phyloP scores from a whole-genome alignment of 495 filamentous ascomycete genomes.

The Annulohypoxylon stygium region DNA sequence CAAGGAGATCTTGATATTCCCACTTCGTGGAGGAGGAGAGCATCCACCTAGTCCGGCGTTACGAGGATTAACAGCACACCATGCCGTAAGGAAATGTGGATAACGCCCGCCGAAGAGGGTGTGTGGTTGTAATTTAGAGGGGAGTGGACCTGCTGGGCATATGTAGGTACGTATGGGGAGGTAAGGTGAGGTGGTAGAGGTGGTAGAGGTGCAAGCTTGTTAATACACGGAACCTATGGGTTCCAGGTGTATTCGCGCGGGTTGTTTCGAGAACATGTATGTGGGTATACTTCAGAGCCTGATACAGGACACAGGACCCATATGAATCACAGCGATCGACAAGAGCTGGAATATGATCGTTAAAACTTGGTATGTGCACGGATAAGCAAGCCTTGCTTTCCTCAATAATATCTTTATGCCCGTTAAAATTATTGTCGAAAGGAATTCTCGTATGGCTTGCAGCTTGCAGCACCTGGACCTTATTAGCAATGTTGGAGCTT shows the following conservation, averaged over 20 bases:
- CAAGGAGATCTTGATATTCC: slow-evolving; percentile 45
- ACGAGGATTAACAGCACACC: slow-evolving; percentile 43
- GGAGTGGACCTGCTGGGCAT: slow-evolving; percentile 33
- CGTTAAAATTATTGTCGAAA: slow-evolving; percentile 13
- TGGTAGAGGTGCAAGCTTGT: slow-evolving; percentile 16
- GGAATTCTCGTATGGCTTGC: slow-evolving; percentile 24
- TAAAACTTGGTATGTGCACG: neutral
- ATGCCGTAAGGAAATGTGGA: slow-evolving; percentile 37
- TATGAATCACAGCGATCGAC: slow-evolving; percentile 41
- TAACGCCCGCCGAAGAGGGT: slow-evolving; percentile 36
- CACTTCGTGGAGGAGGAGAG: slow-evolving; percentile 34
- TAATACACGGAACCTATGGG: slow-evolving; percentile 31
- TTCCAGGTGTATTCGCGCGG: slow-evolving; percentile 34
- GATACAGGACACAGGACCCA: slow-evolving; percentile 39
- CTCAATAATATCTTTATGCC: slow-evolving; percentile 22
- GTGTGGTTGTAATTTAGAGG: slow-evolving; percentile 45
- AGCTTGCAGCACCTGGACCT: slow-evolving; percentile 29
- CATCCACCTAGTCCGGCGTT: slow-evolving; percentile 28
- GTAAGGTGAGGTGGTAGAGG: slow-evolving; percentile 1
- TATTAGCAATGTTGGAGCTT: slow-evolving; percentile 37
- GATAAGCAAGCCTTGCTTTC: slow-evolving; percentile 18
- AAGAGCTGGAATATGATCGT: slow-evolving; percentile 29
- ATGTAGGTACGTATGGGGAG: slow-evolving; percentile 30
- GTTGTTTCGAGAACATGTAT: slow-evolving; percentile 45
- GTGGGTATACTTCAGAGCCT: slow-evolving; percentile 21